A percentile compares a stretch with the other conserved stretches of the same genome.
Conservation (phyloP, 2,329 filamentous ascomycete species). For the Colletotrichum plurivorum region DNA sequence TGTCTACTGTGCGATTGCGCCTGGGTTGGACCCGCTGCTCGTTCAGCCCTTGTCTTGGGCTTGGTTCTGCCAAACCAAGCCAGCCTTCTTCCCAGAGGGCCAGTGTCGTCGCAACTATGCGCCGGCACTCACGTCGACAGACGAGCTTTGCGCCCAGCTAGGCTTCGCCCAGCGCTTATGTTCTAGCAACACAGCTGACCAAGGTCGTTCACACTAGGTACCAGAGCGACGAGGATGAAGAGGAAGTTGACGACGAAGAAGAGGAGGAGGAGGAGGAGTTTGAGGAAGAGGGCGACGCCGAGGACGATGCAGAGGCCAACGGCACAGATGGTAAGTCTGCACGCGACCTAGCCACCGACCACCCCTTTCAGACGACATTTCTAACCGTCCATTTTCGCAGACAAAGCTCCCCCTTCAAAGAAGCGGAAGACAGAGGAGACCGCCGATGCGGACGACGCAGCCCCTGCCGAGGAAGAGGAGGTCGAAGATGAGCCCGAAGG, state of each 20-base stretch:
- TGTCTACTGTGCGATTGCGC: neutral
- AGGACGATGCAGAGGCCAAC: slow-evolving; percentile 47
- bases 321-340: slow-evolving; percentile 28
- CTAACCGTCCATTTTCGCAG: slow-evolving; percentile 42
- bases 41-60: neutral
- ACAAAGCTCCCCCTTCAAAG: slow-evolving; percentile 63
- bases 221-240: slow-evolving; percentile 57
- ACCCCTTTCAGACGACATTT: too few relatives aligned
- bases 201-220: slow-evolving; percentile 51
- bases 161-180: neutral
- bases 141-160: neutral
- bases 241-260: slow-evolving; percentile 57
- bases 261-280: slow-evolving; percentile 55
- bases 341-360: neutral
- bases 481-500: slow-evolving; percentile 48
- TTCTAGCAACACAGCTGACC: neutral
- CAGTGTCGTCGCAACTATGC: slow-evolving; percentile 18
- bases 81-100: neutral
- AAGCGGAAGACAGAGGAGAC: slow-evolving; percentile 62
- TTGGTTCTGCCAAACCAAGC: neutral
- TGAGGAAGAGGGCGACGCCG: slow-evolving; percentile 49
- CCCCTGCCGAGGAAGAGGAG: slow-evolving; percentile 49
- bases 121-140: neutral
- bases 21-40: neutral
- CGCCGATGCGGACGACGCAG: slow-evolving; percentile 49